phyloP scores from a whole-genome alignment of 768 basidiomycete genomes.

The Boletus sp. region DNA sequence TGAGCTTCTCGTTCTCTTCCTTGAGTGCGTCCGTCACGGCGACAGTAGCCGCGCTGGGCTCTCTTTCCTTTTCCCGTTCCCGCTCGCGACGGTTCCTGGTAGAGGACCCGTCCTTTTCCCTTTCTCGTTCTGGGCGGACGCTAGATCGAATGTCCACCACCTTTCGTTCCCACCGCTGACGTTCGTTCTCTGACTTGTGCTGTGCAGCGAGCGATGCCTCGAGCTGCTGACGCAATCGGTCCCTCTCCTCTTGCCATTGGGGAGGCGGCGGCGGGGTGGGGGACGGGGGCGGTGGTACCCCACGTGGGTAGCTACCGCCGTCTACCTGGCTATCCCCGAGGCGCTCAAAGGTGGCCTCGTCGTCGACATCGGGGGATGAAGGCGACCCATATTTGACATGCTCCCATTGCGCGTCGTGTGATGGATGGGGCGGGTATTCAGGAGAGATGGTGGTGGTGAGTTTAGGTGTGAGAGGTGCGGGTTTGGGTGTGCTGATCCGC shows the following conservation, averaged over 20 bases:
- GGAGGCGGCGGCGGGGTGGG: neutral
- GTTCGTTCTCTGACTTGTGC: slow-evolving; percentile 17
- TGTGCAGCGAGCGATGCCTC: slow-evolving; percentile 12
- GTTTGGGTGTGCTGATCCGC: slow-evolving; percentile 15
- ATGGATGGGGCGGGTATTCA: slow-evolving; percentile 4
- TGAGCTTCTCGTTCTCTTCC: slow-evolving; percentile 26
- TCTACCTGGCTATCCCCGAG: slow-evolving; percentile 24
- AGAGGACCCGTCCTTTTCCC: slow-evolving; percentile 15
- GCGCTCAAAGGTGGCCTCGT: slow-evolving; percentile 14
- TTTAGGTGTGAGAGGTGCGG: slow-evolving; percentile 21
- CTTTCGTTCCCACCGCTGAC: slow-evolving; percentile 22
- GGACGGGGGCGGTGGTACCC: neutral
- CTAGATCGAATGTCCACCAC: slow-evolving; percentile 15
- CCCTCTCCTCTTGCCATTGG: slow-evolving; percentile 11
- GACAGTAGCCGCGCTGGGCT: neutral
- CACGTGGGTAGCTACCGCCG: neutral
- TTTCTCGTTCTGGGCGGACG: slow-evolving; percentile 7
- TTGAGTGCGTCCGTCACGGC: slow-evolving; percentile 8
- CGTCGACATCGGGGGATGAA: slow-evolving; percentile 16
- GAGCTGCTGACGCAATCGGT: slow-evolving; percentile 7
- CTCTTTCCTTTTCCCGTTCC: slow-evolving; percentile 17
- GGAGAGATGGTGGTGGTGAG: slow-evolving; percentile 14
- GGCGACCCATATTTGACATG: slow-evolving; percentile 16
- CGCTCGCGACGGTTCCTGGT: slow-evolving; percentile 16
- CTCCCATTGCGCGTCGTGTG: slow-evolving; percentile 23